Percentiles rank a stretch among this genome's conserved stretches.
These are phyloP conservation scores for Nakazawaea sp. DNA, from an alignment of 805 yeast species.

Conservation along the genomic window DNA sequence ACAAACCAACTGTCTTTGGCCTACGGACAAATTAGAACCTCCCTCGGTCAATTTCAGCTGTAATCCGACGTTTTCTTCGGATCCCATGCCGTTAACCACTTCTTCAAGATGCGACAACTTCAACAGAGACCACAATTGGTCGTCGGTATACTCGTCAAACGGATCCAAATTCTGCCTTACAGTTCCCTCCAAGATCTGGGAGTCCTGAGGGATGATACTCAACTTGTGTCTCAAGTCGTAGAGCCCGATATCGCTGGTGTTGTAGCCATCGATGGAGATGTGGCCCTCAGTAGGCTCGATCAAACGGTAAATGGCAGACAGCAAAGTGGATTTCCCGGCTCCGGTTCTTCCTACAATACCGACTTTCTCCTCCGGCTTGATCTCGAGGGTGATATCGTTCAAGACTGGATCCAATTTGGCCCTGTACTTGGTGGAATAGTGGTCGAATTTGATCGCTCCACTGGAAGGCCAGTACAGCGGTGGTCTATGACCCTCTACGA, in stretches of 20 bases:
- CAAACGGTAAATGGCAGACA: slow-evolving; percentile 77
- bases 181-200: slow-evolving; percentile 86
- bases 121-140: slow-evolving; percentile 76
- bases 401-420: slow-evolving; percentile 74
- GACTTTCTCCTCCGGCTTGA: slow-evolving; percentile 73
- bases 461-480: slow-evolving; percentile 62
- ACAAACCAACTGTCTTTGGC: slow-evolving; percentile 85
- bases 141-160: slow-evolving; percentile 55
- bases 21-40: slow-evolving; percentile 71
- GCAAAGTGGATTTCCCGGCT: slow-evolving; percentile 87
- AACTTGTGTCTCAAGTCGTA: slow-evolving; percentile 69
- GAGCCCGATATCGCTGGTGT: slow-evolving; percentile 65
- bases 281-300: slow-evolving; percentile 64
- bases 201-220: slow-evolving; percentile 90
- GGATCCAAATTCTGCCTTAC: slow-evolving; percentile 87
- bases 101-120: slow-evolving; percentile 71
- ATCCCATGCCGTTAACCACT: slow-evolving; percentile 50
- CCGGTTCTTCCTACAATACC: slow-evolving; percentile 98
- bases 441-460: slow-evolving; percentile 60
- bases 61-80: slow-evolving; percentile 32
- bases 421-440: slow-evolving; percentile 83
- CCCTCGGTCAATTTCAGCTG: slow-evolving; percentile 23
- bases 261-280: slow-evolving; percentile 69
- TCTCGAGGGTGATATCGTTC: slow-evolving; percentile 54
- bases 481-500: slow-evolving; percentile 49